Evolutionary conservation across 352 stramenopile genomes (phyloP), one percentile per base, ranked within the genome.

Genomic region (Phytophthora kernoviae): DNA sequence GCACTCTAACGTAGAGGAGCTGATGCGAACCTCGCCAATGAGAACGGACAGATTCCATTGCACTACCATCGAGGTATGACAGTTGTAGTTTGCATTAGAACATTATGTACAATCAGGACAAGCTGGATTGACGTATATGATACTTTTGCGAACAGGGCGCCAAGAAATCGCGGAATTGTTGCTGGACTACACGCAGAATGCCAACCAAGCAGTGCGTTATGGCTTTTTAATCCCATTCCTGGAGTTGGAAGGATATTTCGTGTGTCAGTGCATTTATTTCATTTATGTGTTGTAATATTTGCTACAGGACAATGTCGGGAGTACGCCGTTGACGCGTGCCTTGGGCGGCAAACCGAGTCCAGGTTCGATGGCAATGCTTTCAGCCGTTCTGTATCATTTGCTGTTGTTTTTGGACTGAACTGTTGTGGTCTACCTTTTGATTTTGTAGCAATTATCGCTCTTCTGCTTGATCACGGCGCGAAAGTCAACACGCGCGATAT

Each of bases 41-140:
- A 88, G 34, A 90, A 88, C 39, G 80, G 77, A 44, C 83, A 92
- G 56, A 74, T 90, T 39, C 72, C 83, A 5, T 60, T 92, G 53
- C 83, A 92, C 44, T 90, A 92, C 67, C 80, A 92, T 59, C 74
- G 77, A 78, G 81, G 81, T 86, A 55, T 6, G 24, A 18, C 10
- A 18, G 6, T n/a, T 49, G 11, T 4, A 46, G 2, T 17, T 11
- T 34, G 10, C 11, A 20, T 1, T n/a, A 14, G 7, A 4, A 6
- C 14, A 5, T 12, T 36, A 20, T 14, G 14, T 40, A 0, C n/a
- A 46, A 37, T 54, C 0, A 5, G 49, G n/a, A n/a, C n/a, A n/a
- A n/a, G n/a, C n/a, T n/a, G n/a, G n/a, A n/a, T n/a, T n/a, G n/a
- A n/a, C n/a, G n/a, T n/a, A n/a, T n/a, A n/a, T n/a, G n/a, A n/a